Evolutionary conservation across 2,329 filamentous ascomycete genomes (phyloP).

Genomic region (Xylariaceae sp.): DNA sequence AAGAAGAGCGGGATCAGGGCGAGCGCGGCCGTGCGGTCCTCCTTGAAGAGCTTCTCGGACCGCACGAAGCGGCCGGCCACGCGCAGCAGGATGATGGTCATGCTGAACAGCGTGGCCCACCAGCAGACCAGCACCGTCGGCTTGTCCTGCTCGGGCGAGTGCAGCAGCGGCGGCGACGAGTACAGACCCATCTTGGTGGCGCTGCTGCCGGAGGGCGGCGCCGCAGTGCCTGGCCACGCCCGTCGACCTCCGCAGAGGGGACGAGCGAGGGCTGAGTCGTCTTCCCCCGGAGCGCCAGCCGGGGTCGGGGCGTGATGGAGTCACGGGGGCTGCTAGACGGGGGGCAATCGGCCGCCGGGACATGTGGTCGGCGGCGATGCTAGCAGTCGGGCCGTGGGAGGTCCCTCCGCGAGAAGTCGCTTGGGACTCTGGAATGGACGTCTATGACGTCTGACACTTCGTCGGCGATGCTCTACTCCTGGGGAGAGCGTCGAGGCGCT

Average conservation of each 20-base stretch:
- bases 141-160: conserved; percentile 55
- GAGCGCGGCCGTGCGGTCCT: conserved; percentile 79
- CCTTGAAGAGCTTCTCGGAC: conserved; percentile 75
- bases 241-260: conserved; percentile 53
- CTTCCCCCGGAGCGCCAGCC: conserved; percentile 14
- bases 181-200: conserved; percentile 48
- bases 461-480: conserved; percentile 15
- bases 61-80: conserved; percentile 77
- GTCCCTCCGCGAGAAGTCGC: background rate
- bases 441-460: conserved; percentile 17
- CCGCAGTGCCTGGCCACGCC: conserved; percentile 35
- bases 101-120: conserved; percentile 84
- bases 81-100: conserved; percentile 77
- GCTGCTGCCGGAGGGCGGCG: no score
- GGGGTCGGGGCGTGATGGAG: background rate
- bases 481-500: conserved; percentile 16
- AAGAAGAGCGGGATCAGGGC: conserved; percentile 73
- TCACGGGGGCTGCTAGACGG: background rate
- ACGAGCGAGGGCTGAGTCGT: conserved; percentile 43
- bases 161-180: conserved; percentile 42
- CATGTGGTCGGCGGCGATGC: conserved; percentile 4
- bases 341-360: conserved; percentile 6
- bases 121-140: conserved; percentile 92
- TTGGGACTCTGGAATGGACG: background rate
- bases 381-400: background rate